Percentiles rank a stretch among this genome's conserved stretches.
Evolutionary conservation across 208 protist species (phyloP).

Genomic region (Lotmaria passim): DNA sequence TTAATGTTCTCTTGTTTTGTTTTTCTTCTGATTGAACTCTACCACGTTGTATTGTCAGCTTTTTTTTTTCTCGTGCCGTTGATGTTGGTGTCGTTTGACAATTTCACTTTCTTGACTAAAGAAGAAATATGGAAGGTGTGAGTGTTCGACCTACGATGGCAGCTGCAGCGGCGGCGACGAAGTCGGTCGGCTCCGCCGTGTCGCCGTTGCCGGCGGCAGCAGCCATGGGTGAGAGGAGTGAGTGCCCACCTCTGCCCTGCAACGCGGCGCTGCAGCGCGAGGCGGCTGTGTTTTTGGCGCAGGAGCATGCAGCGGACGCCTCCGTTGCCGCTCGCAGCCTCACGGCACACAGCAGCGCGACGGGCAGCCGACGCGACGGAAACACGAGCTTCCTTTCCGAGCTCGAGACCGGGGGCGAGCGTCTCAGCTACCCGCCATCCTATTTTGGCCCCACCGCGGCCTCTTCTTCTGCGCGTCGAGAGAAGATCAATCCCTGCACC

Average conservation of each 20-base stretch:
- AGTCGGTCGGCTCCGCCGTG: not conserved
- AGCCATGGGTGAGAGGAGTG: not conserved
- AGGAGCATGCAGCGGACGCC: slow-evolving; percentile 22
- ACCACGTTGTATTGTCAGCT: too few relatives aligned
- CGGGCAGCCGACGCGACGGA: not conserved
- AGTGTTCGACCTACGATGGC: too few relatives aligned
- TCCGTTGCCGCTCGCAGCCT: not conserved
- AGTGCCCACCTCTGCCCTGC: slow-evolving; percentile 4
- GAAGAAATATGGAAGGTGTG: too few relatives aligned
- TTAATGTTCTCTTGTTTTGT: not conserved
- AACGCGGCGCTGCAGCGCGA: slow-evolving; percentile 26
- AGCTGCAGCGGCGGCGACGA: too few relatives aligned
- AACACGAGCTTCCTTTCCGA: not conserved
- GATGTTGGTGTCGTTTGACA: not conserved
- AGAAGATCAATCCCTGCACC: slow-evolving; percentile 41
- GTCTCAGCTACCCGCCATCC: slow-evolving; percentile 25
- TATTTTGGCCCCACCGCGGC: not conserved
- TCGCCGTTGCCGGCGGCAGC: not conserved
- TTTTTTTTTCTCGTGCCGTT: too few relatives aligned
- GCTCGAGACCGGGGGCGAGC: slow-evolving; percentile 14
- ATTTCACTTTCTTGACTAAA: too few relatives aligned
- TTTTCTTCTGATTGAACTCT: not conserved
- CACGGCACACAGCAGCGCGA: not conserved
- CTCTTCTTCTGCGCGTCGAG: not conserved
- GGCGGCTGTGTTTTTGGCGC: slow-evolving; percentile 15